These are phyloP conservation scores for Paragyromitra xinjiangensis DNA, from an alignment of 495 filamentous ascomycete genomes.

Conservation along the genomic window DNA sequence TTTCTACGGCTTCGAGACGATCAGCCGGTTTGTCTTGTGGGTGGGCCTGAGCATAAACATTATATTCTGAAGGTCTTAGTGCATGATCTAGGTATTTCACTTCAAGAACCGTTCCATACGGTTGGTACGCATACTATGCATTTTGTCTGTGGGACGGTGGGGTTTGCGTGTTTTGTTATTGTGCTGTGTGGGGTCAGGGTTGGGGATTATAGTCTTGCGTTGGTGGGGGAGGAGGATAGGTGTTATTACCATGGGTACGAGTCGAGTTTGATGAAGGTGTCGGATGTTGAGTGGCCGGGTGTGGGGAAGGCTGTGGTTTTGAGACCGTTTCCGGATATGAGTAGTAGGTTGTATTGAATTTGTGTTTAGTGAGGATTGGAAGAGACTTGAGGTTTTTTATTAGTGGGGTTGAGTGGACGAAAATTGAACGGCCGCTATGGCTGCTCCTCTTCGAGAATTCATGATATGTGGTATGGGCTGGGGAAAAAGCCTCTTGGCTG, in stretches of 20 bases:
- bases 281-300: constrained; percentile 21
- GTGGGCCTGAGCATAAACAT: constrained; percentile 7
- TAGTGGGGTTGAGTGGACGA: no score
- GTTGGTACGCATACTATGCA: constrained; percentile 23
- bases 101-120: neutral
- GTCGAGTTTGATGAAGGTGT: neutral
- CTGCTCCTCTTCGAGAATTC: no score
- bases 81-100: neutral
- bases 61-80: constrained; percentile 16
- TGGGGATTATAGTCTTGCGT: neutral
- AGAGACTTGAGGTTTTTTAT: neutral
- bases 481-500: neutral
- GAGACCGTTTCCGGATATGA: neutral
- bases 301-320: neutral
- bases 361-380: neutral
- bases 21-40: neutral
- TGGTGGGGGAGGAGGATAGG: neutral
- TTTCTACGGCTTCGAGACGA: neutral
- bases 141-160: constrained; percentile 15
- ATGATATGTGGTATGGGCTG: neutral
- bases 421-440: no score
- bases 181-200: constrained; percentile 6
- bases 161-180: constrained; percentile 7
- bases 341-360: neutral
- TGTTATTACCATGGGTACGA: neutral